Evolutionary conservation across 2,329 filamentous ascomycete genomes (phyloP), one percentile per base, ranked within the genome.

Genomic region (Exophiala lecanii-corni): DNA sequence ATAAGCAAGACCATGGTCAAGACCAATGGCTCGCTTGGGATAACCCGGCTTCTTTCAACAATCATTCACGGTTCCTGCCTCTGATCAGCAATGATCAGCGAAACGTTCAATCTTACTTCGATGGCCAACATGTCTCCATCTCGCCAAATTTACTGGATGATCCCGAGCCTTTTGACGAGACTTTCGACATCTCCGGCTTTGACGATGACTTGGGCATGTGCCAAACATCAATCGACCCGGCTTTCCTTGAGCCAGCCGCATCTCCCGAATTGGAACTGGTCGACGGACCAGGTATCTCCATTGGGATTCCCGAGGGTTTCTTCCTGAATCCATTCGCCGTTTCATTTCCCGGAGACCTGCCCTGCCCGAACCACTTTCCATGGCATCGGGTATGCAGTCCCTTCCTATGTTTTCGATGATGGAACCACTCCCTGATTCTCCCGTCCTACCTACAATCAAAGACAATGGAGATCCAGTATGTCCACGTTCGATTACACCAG

Each of bases 301-400:
- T 41, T 15, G 31, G 19, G 13, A 49, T 53, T 41, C 41, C 51
- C n/a, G 40, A 44, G 10, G 46, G 23, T 20, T 54, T 54, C 43
- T 51, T 54, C 36, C 36, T 45, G 16, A 54, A 54, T 36, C 51
- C 51, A 6, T 54, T 54, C 23, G 51, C 48, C 2, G 51, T 54
- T n/a, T 51, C 48, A 13, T 51, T 54, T 30, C 51, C 51, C 4
- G 48, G 45, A 16, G 51, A 54, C 17, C 45, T 54, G 9, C 48
- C 51, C 13, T 55, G 47, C 23, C 40, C 44, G 21, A 30, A 5
- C 7, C 39, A 26, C 31, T 31, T 9, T 7, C 19, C 32, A 37
- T 16, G 7, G 18, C 16, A 5, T 21, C 16, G n/a, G 12, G 12
- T 5, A 19, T 23, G 16, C 16, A 39, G 13, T 39, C 41, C 17